Base-by-base conservation (phyloP, 2,329 filamentous ascomycete species). In the Verticillium longisporum region DNA sequence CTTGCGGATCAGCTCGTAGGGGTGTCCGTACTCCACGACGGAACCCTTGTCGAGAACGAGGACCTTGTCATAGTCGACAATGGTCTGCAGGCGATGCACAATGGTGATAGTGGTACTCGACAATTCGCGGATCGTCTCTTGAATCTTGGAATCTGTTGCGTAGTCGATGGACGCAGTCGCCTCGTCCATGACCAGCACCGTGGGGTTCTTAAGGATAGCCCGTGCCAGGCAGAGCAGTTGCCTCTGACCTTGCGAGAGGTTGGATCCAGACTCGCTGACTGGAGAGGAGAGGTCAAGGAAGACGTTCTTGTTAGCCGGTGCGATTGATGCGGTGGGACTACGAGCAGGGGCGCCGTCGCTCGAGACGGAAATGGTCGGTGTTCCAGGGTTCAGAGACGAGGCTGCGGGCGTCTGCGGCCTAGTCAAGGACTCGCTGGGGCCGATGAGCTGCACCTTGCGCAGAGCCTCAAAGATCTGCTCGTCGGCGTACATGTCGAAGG, bases 161-260 rank as follows among this genome's bases (percentile, higher is more conserved):
- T 98, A 98, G 77, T 99, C 95, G 70, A 99, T 98, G 0, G 91
- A 96, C 0, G 95, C 95, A 0, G 95, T 99, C 0, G 95, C 95
- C 79, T 99, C 95, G 74, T 99, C 95, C 95, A 99, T 98, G 71
- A 99, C 89, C n/a, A 99, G 81, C 1, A 99, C 92, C 66, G 90
- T 93, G 0, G 95, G 93, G 37, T 86, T 85, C 76, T 96, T 97
- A 65, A 99, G 88, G 67, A 99, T 86, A 0, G 95, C 95, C 60
- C 95, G 88, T 0, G 94, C 95, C 10, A 99, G 86, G 72, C 95
- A 99, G 61, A 99, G 81, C 10, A 99, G 88, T 75, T 99, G 95
- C 7, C 95, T 88, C 73, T 99, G 95, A 56, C 95, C 95, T 75
- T 99, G 95, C 0, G 94, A 98, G 11, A 99, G 83, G 70, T 99